Percentiles rank a stretch among this genome's conserved stretches.
Conservation (phyloP, 2,329 filamentous ascomycete species). For the Venturiaceae sp. region DNA sequence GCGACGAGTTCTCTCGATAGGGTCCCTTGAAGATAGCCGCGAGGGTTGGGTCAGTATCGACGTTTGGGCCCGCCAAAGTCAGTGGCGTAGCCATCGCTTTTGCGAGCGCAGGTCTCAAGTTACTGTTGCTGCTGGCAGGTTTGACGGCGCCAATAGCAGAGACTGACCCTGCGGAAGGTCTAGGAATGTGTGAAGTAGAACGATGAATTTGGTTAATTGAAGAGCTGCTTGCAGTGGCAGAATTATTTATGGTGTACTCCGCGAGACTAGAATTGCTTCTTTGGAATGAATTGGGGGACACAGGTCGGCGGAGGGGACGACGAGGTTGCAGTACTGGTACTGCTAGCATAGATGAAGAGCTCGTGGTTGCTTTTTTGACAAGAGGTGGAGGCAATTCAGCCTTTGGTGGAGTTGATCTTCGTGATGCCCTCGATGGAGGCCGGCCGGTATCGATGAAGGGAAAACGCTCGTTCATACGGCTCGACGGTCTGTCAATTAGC, state of each 20-base stretch:
- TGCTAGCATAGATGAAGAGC: not conserved
- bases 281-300: slow-evolving; percentile 3
- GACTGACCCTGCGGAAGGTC: not conserved
- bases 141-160: not conserved
- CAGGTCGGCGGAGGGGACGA: slow-evolving; percentile 11
- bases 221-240: not conserved
- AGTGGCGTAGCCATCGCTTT: not conserved
- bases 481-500: slow-evolving; percentile 14
- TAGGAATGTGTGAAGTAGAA: not conserved
- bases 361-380: not conserved
- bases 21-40: slow-evolving; percentile 3
- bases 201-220: not conserved
- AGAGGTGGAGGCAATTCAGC: not conserved
- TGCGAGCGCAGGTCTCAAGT: not conserved
- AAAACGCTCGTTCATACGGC: slow-evolving; percentile 35
- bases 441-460: slow-evolving; percentile 28
- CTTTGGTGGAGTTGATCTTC: not conserved
- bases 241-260: slow-evolving; percentile 11
- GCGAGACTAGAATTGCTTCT: slow-evolving; percentile 15
- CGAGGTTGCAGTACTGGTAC: not conserved
- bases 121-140: not conserved
- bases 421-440: slow-evolving; percentile 2
- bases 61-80: not conserved
- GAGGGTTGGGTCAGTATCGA: slow-evolving; percentile 4
- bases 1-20: not conserved